Percentiles rank a stretch among this genome's conserved stretches.
Conservation (phyloP, 2,329 filamentous ascomycete genomes). For the Penicillium sp. region DNA sequence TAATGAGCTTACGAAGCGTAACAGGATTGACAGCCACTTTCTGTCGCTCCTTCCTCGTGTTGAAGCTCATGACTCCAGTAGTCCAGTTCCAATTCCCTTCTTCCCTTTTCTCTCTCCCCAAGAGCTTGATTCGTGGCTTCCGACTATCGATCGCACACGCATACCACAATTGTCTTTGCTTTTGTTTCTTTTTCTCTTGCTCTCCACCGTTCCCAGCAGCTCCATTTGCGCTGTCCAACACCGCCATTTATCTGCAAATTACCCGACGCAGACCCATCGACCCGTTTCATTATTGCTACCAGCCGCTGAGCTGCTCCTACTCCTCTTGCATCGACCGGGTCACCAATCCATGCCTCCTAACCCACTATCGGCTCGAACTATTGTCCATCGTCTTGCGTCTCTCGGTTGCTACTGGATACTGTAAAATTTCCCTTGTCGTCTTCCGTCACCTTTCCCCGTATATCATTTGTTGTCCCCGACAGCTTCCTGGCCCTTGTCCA, state of each 20-base stretch:
- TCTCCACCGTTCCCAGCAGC: neutral
- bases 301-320: neutral
- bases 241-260: slow-evolving; percentile 10
- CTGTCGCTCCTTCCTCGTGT: slow-evolving; percentile 14
- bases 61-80: slow-evolving; percentile 2
- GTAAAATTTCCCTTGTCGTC: slow-evolving; percentile 8
- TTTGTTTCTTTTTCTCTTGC: slow-evolving; percentile 5
- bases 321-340: slow-evolving; percentile 16
- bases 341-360: slow-evolving; percentile 21
- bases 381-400: slow-evolving; percentile 11
- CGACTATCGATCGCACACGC: neutral
- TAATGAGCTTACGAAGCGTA: slow-evolving; percentile 16
- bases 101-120: slow-evolving; percentile 1
- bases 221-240: slow-evolving; percentile 6
- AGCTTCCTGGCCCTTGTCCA: slow-evolving; percentile 13
- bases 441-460: slow-evolving; percentile 1
- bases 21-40: slow-evolving; percentile 21
- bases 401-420: slow-evolving; percentile 7
- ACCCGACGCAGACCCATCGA: slow-evolving; percentile 7
- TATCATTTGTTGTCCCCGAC: neutral
- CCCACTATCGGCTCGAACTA: slow-evolving; percentile 10
- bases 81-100: slow-evolving; percentile 4
- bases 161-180: neutral
- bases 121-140: slow-evolving; percentile 10
- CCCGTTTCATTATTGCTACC: slow-evolving; percentile 10